phyloP scores from a whole-genome alignment of 257 asterid genomes.

The Nicotiana paniculata region DNA sequence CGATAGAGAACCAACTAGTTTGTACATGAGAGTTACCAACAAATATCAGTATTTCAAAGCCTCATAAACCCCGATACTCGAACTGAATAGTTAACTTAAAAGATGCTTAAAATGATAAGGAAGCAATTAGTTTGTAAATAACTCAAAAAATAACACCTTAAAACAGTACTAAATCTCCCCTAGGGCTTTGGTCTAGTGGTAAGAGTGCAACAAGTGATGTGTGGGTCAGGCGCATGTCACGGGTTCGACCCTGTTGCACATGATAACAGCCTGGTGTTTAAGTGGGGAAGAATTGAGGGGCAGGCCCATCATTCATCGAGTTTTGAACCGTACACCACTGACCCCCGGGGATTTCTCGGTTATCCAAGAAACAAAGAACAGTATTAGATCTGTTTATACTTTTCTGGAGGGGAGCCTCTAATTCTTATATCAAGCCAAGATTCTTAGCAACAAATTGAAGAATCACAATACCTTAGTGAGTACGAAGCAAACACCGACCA shows the following conservation, averaged over 20 bases:
- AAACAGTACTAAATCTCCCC: neutral
- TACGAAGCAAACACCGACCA: neutral
- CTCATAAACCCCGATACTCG: neutral
- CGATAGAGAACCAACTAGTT: no score
- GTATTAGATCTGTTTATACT: neutral
- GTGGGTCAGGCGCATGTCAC: no score
- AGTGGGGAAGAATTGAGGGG: no score
- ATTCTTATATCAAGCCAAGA: neutral
- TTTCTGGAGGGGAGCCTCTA: neutral
- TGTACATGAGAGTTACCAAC: conserved; percentile 3
- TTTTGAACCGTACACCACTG: no score
- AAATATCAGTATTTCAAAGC: neutral
- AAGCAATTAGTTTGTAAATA: neutral
- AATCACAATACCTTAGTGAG: neutral
- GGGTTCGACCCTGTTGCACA: no score
- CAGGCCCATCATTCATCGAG: no score
- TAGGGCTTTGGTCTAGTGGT: no score
- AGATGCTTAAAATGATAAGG: neutral
- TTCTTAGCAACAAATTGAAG: neutral
- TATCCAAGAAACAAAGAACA: neutral
- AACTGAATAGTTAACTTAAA: neutral
- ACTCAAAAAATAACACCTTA: neutral
- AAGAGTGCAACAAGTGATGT: no score
- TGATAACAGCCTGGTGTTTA: no score
- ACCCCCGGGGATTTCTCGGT: no score